These are phyloP conservation scores for Zancudomyces culisetae DNA, from an alignment of 371 early-diverging fungal species.

Conservation along the genomic window DNA sequence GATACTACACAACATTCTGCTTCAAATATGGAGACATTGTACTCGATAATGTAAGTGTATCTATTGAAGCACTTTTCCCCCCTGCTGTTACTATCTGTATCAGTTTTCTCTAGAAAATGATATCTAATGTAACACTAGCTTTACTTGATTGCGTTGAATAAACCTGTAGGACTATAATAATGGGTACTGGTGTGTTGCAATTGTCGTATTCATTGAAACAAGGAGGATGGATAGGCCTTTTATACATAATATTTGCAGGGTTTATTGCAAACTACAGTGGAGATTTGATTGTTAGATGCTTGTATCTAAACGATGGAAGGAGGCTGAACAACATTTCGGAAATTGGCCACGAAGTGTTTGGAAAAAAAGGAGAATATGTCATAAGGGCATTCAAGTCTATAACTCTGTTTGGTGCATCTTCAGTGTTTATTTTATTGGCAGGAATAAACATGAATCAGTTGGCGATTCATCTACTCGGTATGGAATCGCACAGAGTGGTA, in stretches of 20 bases:
- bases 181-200: constrained; percentile 70
- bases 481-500: neutral
- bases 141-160: too few species aligned
- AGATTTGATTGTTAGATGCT: constrained; percentile 42
- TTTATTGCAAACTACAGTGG: constrained; percentile 51
- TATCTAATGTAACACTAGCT: too few species aligned
- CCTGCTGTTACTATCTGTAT: neutral
- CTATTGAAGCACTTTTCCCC: neutral
- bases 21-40: neutral
- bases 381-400: constrained; percentile 14
- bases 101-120: neutral
- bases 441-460: constrained; percentile 34
- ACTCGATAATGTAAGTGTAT: neutral
- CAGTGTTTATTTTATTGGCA: constrained; percentile 59
- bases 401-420: constrained; percentile 40
- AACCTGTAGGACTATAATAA: constrained; percentile 15
- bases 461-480: neutral
- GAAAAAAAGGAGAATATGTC: constrained; percentile 7
- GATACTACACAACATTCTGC: neutral
- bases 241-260: constrained; percentile 53
- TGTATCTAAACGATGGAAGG: constrained; percentile 37
- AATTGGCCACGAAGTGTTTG: constrained; percentile 20
- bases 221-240: constrained; percentile 63
- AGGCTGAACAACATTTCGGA: constrained; percentile 20
- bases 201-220: constrained; percentile 58